phyloP scores from a whole-genome alignment of 306 rosid species.

The Medicago arabica region DNA sequence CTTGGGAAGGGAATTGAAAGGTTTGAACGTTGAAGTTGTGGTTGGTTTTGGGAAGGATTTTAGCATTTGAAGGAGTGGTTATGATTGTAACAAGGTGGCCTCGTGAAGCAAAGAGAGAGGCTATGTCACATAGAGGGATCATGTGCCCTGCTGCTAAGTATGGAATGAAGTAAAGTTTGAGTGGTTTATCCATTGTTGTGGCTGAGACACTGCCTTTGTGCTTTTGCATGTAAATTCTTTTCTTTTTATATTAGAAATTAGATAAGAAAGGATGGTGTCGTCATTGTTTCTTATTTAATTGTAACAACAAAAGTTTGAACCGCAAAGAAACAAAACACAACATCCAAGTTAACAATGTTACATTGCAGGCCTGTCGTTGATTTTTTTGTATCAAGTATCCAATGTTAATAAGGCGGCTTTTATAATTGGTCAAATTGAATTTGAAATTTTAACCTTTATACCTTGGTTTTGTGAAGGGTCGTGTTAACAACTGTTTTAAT shows the following conservation, averaged over 20 bases:
- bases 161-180: slow-evolving; percentile 51
- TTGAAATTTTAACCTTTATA: too few species aligned
- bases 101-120: slow-evolving; percentile 43
- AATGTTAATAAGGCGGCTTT: background rate
- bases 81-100: slow-evolving; percentile 52
- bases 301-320: background rate
- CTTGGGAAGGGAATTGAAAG: slow-evolving; percentile 34
- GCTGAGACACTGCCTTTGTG: background rate
- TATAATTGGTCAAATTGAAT: too few species aligned
- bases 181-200: slow-evolving; percentile 31
- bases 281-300: background rate
- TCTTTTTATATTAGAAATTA: background rate
- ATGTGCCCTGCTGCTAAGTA: slow-evolving; percentile 49
- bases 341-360: background rate
- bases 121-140: slow-evolving; percentile 50
- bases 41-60: background rate
- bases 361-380: background rate
- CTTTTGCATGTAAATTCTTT: background rate
- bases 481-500: too few species aligned
- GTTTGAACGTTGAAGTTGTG: slow-evolving; percentile 18
- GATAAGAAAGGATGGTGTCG: background rate
- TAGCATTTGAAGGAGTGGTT: slow-evolving; percentile 48
- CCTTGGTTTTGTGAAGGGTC: too few species aligned
- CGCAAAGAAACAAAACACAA: background rate
- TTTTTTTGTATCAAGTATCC: background rate